Conservation (phyloP, 106 monocot genomes). For the Apostasia shenzhenica region DNA sequence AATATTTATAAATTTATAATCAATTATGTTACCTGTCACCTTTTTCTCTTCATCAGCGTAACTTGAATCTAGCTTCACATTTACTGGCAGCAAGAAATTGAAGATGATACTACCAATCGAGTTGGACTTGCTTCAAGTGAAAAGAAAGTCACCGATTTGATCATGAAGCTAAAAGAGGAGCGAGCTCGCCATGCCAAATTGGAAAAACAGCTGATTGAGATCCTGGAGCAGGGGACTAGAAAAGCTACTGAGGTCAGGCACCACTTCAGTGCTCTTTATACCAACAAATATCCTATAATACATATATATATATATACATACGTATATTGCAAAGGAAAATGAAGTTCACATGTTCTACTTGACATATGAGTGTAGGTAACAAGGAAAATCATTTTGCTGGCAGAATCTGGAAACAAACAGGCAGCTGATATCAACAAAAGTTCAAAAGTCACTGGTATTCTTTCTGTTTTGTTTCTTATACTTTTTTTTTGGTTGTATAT, state of each 20-base stretch:
- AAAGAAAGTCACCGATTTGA: constrained; percentile 30
- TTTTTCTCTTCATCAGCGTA: background rate
- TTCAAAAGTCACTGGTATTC: background rate
- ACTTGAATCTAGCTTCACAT: background rate
- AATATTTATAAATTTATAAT: too few species aligned
- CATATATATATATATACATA: background rate
- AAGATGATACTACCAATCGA: constrained; percentile 26
- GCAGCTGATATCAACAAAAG: constrained; percentile 1
- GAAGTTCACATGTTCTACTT: too few species aligned
- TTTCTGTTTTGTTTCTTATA: background rate
- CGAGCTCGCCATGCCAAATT: constrained; percentile 14
- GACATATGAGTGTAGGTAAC: background rate
- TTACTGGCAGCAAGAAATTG: constrained; percentile 25
- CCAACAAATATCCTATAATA: background rate
- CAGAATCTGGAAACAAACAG: background rate
- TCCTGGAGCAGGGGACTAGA: constrained; percentile 3
- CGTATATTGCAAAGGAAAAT: background rate
- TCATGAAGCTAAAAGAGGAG: constrained; percentile 37
- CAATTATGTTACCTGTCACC: too few species aligned
- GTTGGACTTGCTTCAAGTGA: constrained; percentile 48
- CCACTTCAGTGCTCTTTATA: background rate
- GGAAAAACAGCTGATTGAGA: constrained; percentile 25
- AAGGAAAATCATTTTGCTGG: background rate
- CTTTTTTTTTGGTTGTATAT: background rate
- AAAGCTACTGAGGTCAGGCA: constrained; percentile 1